These are phyloP conservation scores for Neobulgaria alba DNA, from an alignment of 2,329 filamentous ascomycete species.

Conservation along the genomic window DNA sequence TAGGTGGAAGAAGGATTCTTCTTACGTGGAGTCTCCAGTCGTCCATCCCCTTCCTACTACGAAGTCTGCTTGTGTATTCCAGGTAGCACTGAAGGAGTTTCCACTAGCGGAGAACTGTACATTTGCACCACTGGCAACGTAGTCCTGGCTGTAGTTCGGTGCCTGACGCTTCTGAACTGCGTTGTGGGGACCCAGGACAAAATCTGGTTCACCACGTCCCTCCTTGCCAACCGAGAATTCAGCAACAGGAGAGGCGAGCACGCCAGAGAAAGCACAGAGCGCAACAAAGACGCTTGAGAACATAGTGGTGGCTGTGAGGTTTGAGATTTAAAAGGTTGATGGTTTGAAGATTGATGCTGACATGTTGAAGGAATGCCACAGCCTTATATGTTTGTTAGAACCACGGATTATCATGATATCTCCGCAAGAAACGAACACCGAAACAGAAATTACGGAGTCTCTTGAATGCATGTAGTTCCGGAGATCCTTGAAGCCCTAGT, in stretches of 20 bases:
- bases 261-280: not conserved
- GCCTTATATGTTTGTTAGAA: no score
- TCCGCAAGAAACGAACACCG: no score
- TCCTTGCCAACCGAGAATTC: no score
- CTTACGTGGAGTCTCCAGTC: constrained; percentile 8
- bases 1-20: no score
- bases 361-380: no score
- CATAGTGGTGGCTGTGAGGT: no score
- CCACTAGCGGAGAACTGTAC: constrained; percentile 6
- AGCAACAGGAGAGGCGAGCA: constrained; percentile 1
- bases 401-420: no score
- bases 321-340: no score
- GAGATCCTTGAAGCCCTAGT: no score
- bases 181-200: constrained; percentile 5
- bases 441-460: no score
- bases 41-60: constrained; percentile 16
- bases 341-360: no score
- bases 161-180: not conserved
- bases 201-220: constrained; percentile 4
- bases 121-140: constrained; percentile 9
- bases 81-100: constrained; percentile 5
- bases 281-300: not conserved
- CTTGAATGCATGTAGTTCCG: no score
- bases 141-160: constrained; percentile 12
- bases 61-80: constrained; percentile 10